These are phyloP conservation scores for Torulaspora gathmanii DNA, from an alignment of 805 yeast genomes.

Conservation along the genomic window DNA sequence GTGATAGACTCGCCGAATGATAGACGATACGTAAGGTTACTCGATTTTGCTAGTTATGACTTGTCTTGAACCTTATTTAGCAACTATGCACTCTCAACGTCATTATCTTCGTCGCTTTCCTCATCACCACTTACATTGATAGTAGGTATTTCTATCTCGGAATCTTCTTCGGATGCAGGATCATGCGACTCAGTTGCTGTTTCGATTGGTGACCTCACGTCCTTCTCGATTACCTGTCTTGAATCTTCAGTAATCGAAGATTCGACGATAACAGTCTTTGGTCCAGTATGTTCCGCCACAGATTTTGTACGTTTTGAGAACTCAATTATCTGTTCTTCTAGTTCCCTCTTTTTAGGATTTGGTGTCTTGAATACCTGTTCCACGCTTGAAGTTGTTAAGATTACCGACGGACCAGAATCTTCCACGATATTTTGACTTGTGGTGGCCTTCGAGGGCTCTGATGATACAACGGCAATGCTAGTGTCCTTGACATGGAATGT, in stretches of 20 bases:
- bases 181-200: neutral
- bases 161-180: slow-evolving; percentile 23
- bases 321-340: slow-evolving; percentile 9
- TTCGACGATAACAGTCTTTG: neutral
- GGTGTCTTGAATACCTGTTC: neutral
- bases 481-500: no score
- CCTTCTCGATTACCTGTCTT: neutral
- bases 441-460: neutral
- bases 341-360: slow-evolving; percentile 15
- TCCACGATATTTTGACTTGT: neutral
- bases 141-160: slow-evolving; percentile 35
- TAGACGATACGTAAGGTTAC: slow-evolving; percentile 15
- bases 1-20: slow-evolving; percentile 1
- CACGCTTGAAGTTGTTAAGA: neutral
- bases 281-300: neutral
- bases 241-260: neutral
- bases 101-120: slow-evolving; percentile 7
- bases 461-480: neutral
- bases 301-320: slow-evolving; percentile 6
- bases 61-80: slow-evolving; percentile 3
- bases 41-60: slow-evolving; percentile 18
- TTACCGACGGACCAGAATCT: neutral
- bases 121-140: slow-evolving; percentile 24
- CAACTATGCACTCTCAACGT: neutral
- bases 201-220: neutral